Evolutionary conservation across 2,329 filamentous ascomycete species (phyloP), one percentile per base, ranked within the genome.

Genomic region (Nemania bipapillata): DNA sequence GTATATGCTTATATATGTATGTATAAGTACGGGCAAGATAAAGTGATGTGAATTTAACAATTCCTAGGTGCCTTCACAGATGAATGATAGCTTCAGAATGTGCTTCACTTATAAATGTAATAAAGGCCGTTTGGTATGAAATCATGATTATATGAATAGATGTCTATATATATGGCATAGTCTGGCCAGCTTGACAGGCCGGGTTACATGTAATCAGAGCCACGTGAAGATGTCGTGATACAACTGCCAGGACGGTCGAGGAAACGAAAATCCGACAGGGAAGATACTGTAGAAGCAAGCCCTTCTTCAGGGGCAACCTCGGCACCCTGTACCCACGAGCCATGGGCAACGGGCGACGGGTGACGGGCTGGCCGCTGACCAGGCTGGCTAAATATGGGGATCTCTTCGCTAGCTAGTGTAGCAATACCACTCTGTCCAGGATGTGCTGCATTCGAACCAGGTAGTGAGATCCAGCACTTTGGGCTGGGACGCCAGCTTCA

Each of bases 201-300:
- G 32, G 69, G 55, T 63, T 57, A 22, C 50, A 30, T 53, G 52
- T 35, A 40, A 37, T 24, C 37, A 65, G 37, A 68, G 69, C 69
- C 69, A 71, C 69, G 69, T 71, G 69, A 71, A 69, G 57, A 67
- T 65, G 66, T 70, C 69, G 67, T 72, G 70, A 60, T 65, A 70
- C 67, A 52, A 54, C 62, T 63, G 56, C 69, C 60, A 65, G 66
- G 66, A 64, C 61, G 49, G 47, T 63, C 40, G 53, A 56, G 47
- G 53, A 62, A 58, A 47, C 61, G 24, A 61, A 52, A 60, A 57
- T 42, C 58, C 37, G 62, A 72, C 65, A 65, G 54, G 67, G 67
- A 65, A 58, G 54, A 61, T 49, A 24, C 4, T 15, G 7, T 8
- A 6, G 17, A 50, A 35, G 42, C 26, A 58, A 52, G 49, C 63